These are phyloP conservation scores for Fusarium camptoceras DNA, from an alignment of 2,329 filamentous ascomycete species.

Conservation along the genomic window DNA sequence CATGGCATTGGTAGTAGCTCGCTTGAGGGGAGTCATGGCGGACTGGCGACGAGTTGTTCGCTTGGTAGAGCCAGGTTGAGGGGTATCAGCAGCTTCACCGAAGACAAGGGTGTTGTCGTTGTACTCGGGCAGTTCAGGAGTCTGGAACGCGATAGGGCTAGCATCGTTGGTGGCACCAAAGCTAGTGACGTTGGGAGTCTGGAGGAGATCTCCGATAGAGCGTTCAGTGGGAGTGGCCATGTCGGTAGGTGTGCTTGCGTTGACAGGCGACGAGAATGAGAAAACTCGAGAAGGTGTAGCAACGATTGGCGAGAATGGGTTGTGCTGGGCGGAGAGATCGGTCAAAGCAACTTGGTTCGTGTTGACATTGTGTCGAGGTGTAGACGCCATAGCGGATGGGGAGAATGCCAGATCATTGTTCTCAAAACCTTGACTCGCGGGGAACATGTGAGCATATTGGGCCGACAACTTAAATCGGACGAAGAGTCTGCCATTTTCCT, in stretches of 20 bases:
- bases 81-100: not conserved
- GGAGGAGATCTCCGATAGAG: not conserved
- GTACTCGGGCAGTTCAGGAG: slow-evolving; percentile 19
- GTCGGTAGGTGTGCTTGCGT: not conserved
- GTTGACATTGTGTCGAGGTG: slow-evolving; percentile 39
- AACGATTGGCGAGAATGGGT: not conserved
- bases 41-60: slow-evolving; percentile 12
- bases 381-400: slow-evolving; percentile 41
- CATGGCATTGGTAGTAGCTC: not conserved
- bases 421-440: slow-evolving; percentile 46
- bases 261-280: not conserved
- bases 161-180: not conserved
- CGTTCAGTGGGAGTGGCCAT: not conserved
- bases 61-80: not conserved
- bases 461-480: slow-evolving; percentile 55
- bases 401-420: slow-evolving; percentile 42
- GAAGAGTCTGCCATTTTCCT: slow-evolving; percentile 49
- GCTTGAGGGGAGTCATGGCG: slow-evolving; percentile 6
- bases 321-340: not conserved
- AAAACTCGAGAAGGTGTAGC: not conserved
- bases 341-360: not conserved
- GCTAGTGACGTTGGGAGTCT: slow-evolving; percentile 15
- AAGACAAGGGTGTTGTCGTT: slow-evolving; percentile 23
- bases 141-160: not conserved
- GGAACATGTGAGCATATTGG: slow-evolving; percentile 49